Evolutionary conservation across 352 stramenopile genomes (phyloP).

Genomic region (Globisporangium spinosum): DNA sequence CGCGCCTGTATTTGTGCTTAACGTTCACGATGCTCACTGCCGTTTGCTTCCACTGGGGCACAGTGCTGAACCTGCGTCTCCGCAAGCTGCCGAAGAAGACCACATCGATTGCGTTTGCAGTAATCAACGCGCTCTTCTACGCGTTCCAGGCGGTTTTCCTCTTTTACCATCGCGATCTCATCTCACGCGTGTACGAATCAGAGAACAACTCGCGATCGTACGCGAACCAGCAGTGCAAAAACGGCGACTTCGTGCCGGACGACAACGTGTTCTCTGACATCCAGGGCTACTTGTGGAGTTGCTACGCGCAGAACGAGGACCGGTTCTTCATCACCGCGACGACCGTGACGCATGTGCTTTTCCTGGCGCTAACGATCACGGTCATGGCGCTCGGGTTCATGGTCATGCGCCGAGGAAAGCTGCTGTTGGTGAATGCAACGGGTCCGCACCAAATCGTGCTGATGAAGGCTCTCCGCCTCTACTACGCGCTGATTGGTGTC

Average conservation of each 20-base stretch:
- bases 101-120: slow-evolving; percentile 57
- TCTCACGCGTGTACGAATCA: slow-evolving; percentile 65
- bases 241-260: slow-evolving; percentile 38
- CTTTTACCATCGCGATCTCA: slow-evolving; percentile 62
- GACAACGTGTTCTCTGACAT: slow-evolving; percentile 85
- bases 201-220: slow-evolving; percentile 67
- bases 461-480: slow-evolving; percentile 81
- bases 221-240: slow-evolving; percentile 79
- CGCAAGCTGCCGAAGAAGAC: slow-evolving; percentile 72
- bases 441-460: slow-evolving; percentile 72
- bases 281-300: slow-evolving; percentile 79
- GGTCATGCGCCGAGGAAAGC: slow-evolving; percentile 81
- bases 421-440: slow-evolving; percentile 66
- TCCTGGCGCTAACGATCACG: slow-evolving; percentile 67
- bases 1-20: slow-evolving; percentile 73
- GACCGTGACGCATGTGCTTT: slow-evolving; percentile 76
- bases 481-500: slow-evolving; percentile 83
- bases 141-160: slow-evolving; percentile 69
- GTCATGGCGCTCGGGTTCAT: slow-evolving; percentile 83
- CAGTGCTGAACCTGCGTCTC: slow-evolving; percentile 73
- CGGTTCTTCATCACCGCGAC: slow-evolving; percentile 79
- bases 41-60: slow-evolving; percentile 87
- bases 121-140: slow-evolving; percentile 80
- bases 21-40: slow-evolving; percentile 88
- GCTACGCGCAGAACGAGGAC: slow-evolving; percentile 67